Evolutionary conservation across 2,329 filamentous ascomycete genomes (phyloP).

Genomic region (Sphaerostilbella broomeana): DNA sequence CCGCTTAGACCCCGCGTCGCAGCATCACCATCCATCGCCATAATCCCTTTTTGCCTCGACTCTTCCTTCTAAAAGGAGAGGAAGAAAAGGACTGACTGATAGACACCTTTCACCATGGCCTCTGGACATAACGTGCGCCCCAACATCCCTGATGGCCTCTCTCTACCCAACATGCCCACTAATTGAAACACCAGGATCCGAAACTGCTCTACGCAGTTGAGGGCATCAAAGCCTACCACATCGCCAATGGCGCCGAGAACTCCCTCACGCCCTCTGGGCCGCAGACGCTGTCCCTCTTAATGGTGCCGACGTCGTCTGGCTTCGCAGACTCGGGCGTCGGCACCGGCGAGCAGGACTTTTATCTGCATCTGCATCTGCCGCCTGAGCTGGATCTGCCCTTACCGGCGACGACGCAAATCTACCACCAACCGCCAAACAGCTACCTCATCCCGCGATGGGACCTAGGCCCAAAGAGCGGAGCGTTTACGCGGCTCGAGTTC

Average conservation of each 20-base stretch:
- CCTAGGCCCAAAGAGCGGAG: constrained; percentile 76
- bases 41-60: neutral
- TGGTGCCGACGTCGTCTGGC: constrained; percentile 85
- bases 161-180: neutral
- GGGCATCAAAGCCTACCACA: constrained; percentile 85
- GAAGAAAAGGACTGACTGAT: neutral
- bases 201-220: constrained; percentile 66
- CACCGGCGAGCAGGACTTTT: constrained; percentile 79
- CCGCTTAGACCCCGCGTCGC: too few species aligned
- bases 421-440: constrained; percentile 86
- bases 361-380: constrained; percentile 88
- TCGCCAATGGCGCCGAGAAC: constrained; percentile 79
- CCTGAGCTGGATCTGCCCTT: constrained; percentile 90
- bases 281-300: constrained; percentile 86
- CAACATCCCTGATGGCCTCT: neutral
- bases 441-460: constrained; percentile 97
- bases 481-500: constrained; percentile 91
- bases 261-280: constrained; percentile 77
- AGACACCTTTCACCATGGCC: constrained; percentile 3
- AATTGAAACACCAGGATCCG: constrained; percentile 38
- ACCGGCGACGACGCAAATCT: constrained; percentile 93
- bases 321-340: constrained; percentile 54
- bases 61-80: too few species aligned
- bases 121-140: constrained; percentile 11
- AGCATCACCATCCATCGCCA: neutral